phyloP scores from a whole-genome alignment of 179 eudicot genomes.

The Silene noctiflora region DNA sequence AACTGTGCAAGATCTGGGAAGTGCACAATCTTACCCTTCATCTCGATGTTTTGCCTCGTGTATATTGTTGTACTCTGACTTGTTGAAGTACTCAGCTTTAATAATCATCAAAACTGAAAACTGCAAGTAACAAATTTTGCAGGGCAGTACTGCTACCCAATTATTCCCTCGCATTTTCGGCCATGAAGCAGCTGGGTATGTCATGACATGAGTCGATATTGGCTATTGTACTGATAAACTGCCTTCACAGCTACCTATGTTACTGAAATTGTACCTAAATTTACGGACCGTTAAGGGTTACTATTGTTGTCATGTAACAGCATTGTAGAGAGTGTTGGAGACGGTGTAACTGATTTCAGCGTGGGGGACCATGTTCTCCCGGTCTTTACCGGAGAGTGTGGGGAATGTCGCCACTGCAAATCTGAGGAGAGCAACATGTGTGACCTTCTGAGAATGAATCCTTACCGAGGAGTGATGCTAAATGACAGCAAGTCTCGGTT shows the following conservation, averaged over 20 bases:
- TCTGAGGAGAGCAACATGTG: slow-evolving; percentile 53
- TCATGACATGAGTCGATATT: background rate
- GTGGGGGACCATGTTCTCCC: slow-evolving; percentile 50
- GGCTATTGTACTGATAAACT: background rate
- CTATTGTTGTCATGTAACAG: slow-evolving; percentile 22
- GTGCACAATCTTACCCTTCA: too few relatives aligned
- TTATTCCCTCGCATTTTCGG: slow-evolving; percentile 51
- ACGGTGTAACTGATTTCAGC: slow-evolving; percentile 41
- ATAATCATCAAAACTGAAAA: background rate
- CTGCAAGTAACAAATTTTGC: background rate
- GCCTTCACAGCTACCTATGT: background rate
- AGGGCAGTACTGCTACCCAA: slow-evolving; percentile 38
- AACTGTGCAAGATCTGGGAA: too few relatives aligned
- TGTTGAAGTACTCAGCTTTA: background rate
- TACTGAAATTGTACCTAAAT: background rate
- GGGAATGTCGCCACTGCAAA: slow-evolving; percentile 41
- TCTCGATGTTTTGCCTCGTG: too few relatives aligned
- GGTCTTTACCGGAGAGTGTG: slow-evolving; percentile 51
- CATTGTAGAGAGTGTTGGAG: slow-evolving; percentile 50
- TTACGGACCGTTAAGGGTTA: background rate
- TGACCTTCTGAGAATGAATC: slow-evolving; percentile 38
- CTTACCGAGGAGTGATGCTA: slow-evolving; percentile 46
- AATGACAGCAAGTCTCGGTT: slow-evolving; percentile 42
- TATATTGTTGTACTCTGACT: background rate
- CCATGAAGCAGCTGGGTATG: slow-evolving; percentile 55